phyloP scores from a whole-genome alignment of 805 yeast genomes.

The Saccharomycopsis fibuligera region DNA sequence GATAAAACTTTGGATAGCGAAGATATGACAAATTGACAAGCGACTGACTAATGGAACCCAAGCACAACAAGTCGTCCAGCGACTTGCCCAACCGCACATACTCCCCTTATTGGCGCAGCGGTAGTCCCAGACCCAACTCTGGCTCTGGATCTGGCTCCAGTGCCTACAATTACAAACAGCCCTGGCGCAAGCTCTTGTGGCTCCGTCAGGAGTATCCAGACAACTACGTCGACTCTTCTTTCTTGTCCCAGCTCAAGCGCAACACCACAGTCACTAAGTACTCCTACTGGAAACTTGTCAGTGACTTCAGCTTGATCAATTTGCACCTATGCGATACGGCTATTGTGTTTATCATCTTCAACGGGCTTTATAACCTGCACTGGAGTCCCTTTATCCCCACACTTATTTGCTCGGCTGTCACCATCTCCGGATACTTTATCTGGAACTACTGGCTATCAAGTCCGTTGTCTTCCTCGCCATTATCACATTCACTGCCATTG shows the following conservation, averaged over 20 bases:
- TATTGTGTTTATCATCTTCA: conserved; percentile 61
- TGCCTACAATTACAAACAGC: conserved; percentile 24
- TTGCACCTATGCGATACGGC: conserved; percentile 60
- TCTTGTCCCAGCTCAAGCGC: conserved; percentile 71
- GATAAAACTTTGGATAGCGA: no score
- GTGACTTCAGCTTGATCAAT: conserved; percentile 64
- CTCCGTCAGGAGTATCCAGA: conserved; percentile 83
- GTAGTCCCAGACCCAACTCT: no score
- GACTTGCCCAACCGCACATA: conserved; percentile 5
- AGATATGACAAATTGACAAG: no score
- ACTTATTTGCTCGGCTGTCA: conserved; percentile 28
- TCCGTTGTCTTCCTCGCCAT: neutral
- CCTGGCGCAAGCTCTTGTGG: conserved; percentile 86
- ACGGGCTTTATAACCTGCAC: conserved; percentile 43
- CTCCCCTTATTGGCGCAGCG: no score
- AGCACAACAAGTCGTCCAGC: conserved; percentile 10
- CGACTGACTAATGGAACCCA: no score
- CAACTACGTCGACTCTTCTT: conserved; percentile 78
- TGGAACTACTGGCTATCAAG: conserved; percentile 21
- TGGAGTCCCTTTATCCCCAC: conserved; percentile 48
- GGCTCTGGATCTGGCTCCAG: no score
- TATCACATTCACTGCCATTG: neutral
- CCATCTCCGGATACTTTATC: conserved; percentile 32
- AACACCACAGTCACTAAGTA: conserved; percentile 70
- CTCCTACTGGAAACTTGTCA: conserved; percentile 54